Base-by-base conservation (phyloP, 495 filamentous ascomycete species). In the Aspergillus funiculosus region DNA sequence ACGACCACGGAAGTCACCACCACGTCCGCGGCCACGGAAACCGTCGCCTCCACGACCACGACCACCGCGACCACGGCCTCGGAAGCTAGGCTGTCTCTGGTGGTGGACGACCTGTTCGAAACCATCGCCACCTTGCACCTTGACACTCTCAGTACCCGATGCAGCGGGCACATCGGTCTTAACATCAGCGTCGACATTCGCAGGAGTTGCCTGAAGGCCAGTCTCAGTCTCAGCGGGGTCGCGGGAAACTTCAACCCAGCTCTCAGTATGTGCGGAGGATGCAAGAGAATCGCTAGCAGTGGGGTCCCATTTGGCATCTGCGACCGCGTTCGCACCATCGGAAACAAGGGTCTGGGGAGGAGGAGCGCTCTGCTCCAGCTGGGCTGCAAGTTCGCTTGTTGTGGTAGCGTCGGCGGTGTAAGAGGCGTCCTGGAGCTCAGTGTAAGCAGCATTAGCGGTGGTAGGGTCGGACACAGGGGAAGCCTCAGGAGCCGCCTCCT, bases 231-330 rank as follows among this genome's bases (percentile, higher is more conserved):
- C 87, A 26, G 78, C 69, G 27, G 86, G 79, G 57, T 82, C 72
- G 46, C 85, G 85, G 29, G 85, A 79, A 30, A 89, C 77, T 61
- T 87, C 78, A 38, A 89, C 81, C 83, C 82, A 94, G 49, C 79
- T 79, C 52, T 92, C 85, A 6, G 80, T 75, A 63, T 63, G 79
- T 53, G 67, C 72, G 49, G 72, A 77, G 27, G 63, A 72, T 59
- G 52, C 63, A 29, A 61, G 39, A 29, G 56, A 53, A 27, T 41
- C 72, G 28, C 63, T 32, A 57, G 10, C 69, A 47, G 47, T 66
- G 67, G 21, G 66, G 64, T 89, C 81, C 82, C 82, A 92, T 38
- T 77, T 77, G 17, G 77, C 70, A 50, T 86, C 82, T 7, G 77
- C 83, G 11, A 79, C 78, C 26, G 77, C 71, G 60, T 89, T 88